Conservation (phyloP, 2,329 filamentous ascomycete species). For the Trichoderma afroharzianum region DNA sequence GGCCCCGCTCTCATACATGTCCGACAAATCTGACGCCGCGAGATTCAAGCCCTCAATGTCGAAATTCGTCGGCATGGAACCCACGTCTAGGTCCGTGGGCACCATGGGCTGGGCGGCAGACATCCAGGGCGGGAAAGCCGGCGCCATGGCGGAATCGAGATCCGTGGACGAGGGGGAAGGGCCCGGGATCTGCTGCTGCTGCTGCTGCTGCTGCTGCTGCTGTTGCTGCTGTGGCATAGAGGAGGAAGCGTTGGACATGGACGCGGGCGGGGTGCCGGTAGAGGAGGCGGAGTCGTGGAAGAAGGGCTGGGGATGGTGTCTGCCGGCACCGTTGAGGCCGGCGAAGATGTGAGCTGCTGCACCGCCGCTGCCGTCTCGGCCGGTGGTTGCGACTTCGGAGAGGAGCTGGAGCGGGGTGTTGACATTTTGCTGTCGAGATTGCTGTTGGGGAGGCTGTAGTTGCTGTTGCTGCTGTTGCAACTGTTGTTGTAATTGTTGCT, state of each 20-base stretch:
- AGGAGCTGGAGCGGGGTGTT: constrained; percentile 55
- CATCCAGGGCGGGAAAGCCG: constrained; percentile 22
- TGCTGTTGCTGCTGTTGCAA: constrained; percentile 19
- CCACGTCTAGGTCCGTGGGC: constrained; percentile 19
- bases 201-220: too few relatives aligned
- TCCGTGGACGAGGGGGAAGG: constrained; percentile 18
- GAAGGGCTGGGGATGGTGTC: constrained; percentile 33
- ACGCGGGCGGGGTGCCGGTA: constrained; percentile 17
- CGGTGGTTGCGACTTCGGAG: constrained; percentile 54
- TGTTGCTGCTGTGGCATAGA: not conserved
- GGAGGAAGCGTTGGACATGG: not conserved
- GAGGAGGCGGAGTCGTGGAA: constrained; percentile 34
- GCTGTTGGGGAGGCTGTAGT: constrained; percentile 21
- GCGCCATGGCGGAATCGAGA: constrained; percentile 27
- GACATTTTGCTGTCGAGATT: constrained; percentile 28
- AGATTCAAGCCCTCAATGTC: constrained; percentile 32
- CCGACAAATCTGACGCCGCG: constrained; percentile 24
- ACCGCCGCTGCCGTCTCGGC: constrained; percentile 32
- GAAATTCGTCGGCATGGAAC: constrained; percentile 27
- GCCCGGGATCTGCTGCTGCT: not conserved
- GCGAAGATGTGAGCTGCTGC: constrained; percentile 22
- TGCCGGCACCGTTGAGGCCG: constrained; percentile 24
- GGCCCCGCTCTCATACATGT: constrained; percentile 33
- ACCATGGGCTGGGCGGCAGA: constrained; percentile 8
- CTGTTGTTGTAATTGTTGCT: constrained; percentile 21